phyloP scores from a whole-genome alignment of 2,329 filamentous ascomycete species.

The Pseudophaeomoniella oleicola region DNA sequence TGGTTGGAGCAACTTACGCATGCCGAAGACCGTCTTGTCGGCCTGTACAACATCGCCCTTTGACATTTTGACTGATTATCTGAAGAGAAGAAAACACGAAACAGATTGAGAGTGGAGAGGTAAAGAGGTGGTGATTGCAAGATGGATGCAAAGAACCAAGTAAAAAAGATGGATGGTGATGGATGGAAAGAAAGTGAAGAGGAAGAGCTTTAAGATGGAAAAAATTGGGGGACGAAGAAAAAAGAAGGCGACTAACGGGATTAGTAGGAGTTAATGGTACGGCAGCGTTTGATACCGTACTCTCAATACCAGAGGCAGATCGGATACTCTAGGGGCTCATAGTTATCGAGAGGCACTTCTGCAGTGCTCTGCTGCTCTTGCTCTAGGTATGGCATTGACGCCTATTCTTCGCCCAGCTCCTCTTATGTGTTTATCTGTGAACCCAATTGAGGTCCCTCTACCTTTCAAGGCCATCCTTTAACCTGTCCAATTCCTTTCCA shows the following conservation, averaged over 20 bases:
- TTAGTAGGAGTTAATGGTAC: no score
- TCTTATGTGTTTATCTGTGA: no score
- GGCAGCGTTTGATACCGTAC: no score
- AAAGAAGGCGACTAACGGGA: constrained; percentile 24
- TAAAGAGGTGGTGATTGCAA: constrained; percentile 1
- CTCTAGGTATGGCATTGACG: no score
- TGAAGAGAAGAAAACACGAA: constrained; percentile 17
- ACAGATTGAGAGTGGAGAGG: constrained; percentile 11
- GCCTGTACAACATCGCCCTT: background rate
- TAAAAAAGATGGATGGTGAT: constrained; percentile 6
- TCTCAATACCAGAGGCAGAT: no score
- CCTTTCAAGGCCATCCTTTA: no score
- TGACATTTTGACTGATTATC: background rate
- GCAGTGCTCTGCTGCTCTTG: no score
- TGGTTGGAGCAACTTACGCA: background rate
- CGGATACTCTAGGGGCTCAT: no score
- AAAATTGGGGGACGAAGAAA: constrained; percentile 2
- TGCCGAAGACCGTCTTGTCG: constrained; percentile 1
- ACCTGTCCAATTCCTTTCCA: no score
- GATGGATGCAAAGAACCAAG: constrained; percentile 2
- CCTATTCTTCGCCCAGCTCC: no score
- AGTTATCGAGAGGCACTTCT: no score
- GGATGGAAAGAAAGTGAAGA: constrained; percentile 19
- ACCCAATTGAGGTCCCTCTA: no score
- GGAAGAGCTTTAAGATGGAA: background rate